phyloP scores from a whole-genome alignment of 2,329 filamentous ascomycete genomes.

The Sporothrix pseudoabietina region DNA sequence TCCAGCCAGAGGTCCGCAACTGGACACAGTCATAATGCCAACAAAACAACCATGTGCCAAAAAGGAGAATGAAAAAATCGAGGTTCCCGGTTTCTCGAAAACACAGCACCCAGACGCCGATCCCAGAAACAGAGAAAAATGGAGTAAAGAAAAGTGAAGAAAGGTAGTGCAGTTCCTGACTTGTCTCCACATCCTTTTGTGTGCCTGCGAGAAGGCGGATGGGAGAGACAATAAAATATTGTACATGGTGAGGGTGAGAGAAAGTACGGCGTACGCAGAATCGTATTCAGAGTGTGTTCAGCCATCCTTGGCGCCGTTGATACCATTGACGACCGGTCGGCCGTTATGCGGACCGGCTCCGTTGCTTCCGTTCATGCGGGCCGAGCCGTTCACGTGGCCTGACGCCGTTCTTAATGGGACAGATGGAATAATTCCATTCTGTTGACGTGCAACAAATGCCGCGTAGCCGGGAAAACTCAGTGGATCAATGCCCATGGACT shows the following conservation, averaged over 20 bases:
- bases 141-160: background rate
- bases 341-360: background rate
- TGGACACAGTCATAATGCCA: conserved; percentile 20
- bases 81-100: background rate
- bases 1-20: conserved; percentile 15
- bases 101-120: conserved; percentile 16
- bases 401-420: conserved; percentile 36
- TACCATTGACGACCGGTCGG: conserved; percentile 36
- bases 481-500: conserved; percentile 60
- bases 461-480: conserved; percentile 48
- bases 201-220: background rate
- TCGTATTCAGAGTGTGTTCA: background rate
- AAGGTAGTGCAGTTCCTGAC: background rate
- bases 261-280: background rate
- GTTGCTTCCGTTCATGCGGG: background rate
- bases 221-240: background rate
- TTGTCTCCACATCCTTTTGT: background rate
- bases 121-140: background rate
- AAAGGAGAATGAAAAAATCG: background rate
- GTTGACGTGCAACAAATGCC: conserved; percentile 46
- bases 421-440: conserved; percentile 49
- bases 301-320: conserved; percentile 34
- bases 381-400: conserved; percentile 14
- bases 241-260: background rate
- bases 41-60: background rate